Percentiles rank a stretch among this genome's conserved stretches.
These are phyloP conservation scores for Bipolaris victoriae DNA, from an alignment of 2,329 filamentous ascomycete genomes.

Conservation along the genomic window DNA sequence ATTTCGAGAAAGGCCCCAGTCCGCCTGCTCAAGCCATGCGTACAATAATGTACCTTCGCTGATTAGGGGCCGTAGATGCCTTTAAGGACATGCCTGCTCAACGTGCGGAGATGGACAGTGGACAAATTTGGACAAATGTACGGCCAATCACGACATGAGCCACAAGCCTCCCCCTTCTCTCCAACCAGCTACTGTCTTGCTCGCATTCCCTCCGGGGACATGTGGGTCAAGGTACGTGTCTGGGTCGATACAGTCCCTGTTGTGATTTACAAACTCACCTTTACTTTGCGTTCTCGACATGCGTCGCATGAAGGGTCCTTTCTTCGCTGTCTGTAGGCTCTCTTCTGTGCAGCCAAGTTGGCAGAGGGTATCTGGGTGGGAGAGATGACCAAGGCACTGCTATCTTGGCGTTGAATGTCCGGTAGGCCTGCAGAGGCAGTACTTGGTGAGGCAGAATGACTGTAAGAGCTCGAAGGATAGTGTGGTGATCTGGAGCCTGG, in stretches of 20 bases:
- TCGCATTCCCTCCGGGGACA: neutral
- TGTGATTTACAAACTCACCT: conserved; percentile 50
- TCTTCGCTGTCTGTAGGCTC: conserved; percentile 90
- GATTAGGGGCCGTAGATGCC: neutral
- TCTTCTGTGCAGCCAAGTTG: conserved; percentile 76
- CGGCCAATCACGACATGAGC: neutral
- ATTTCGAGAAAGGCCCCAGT: neutral
- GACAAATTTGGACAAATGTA: neutral
- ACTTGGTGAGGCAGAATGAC: conserved; percentile 47
- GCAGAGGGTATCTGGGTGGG: conserved; percentile 53
- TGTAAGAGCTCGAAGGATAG: conserved; percentile 40
- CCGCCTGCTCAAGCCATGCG: conserved; percentile 1
- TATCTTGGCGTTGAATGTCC: conserved; percentile 39
- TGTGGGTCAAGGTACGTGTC: neutral
- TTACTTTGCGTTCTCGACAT: conserved; percentile 81
- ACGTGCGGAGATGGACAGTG: neutral
- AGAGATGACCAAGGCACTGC: conserved; percentile 50
- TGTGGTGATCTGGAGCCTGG: conserved; percentile 41
- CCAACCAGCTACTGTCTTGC: neutral
- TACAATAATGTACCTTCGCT: conserved; percentile 5
- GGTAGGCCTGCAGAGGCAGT: conserved; percentile 41
- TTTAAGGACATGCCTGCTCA: neutral
- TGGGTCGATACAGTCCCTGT: neutral
- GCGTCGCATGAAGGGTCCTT: conserved; percentile 99
- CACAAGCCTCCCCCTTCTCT: neutral